These are phyloP conservation scores for Tothia fuscella DNA, from an alignment of 2,329 filamentous ascomycete genomes.

Conservation along the genomic window DNA sequence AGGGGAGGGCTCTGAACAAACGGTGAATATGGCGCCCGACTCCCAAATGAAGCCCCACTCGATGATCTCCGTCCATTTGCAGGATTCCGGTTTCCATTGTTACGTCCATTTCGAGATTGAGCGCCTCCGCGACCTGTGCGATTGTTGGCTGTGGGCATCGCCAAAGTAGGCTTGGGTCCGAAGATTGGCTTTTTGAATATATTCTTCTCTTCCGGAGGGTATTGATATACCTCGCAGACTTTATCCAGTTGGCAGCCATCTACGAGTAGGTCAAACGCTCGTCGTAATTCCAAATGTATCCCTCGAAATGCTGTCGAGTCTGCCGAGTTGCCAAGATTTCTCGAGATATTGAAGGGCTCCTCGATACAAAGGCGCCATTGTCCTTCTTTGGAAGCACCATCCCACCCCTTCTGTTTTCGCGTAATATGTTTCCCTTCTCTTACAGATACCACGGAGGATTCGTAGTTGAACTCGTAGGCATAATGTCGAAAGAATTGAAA, in stretches of 20 bases:
- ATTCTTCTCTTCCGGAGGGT: constrained; percentile 65
- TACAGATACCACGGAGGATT: constrained; percentile 72
- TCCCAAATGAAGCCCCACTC: constrained; percentile 1
- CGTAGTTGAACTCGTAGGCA: constrained; percentile 84
- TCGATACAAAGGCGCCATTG: constrained; percentile 81
- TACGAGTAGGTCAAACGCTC: constrained; percentile 74
- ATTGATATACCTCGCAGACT: constrained; percentile 80
- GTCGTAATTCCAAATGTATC: constrained; percentile 76
- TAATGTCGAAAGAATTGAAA: constrained; percentile 96
- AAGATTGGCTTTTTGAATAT: constrained; percentile 42
- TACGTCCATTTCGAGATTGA: constrained; percentile 26
- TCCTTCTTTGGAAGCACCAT: constrained; percentile 43
- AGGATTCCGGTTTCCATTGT: constrained; percentile 1
- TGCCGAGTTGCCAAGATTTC: constrained; percentile 91
- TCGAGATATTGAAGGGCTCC: constrained; percentile 81
- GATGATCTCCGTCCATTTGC: constrained; percentile 7
- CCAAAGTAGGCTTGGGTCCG: constrained; percentile 42
- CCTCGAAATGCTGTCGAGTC: constrained; percentile 91
- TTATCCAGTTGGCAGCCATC: constrained; percentile 62
- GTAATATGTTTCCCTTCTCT: constrained; percentile 66
- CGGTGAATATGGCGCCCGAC: neutral
- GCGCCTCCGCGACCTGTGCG: constrained; percentile 33
- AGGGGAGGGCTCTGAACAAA: neutral
- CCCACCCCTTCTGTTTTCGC: constrained; percentile 83
- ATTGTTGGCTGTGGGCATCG: constrained; percentile 34